phyloP scores from a whole-genome alignment of 2,329 filamentous ascomycete genomes.

The Cylindrodendrum hubeiense region DNA sequence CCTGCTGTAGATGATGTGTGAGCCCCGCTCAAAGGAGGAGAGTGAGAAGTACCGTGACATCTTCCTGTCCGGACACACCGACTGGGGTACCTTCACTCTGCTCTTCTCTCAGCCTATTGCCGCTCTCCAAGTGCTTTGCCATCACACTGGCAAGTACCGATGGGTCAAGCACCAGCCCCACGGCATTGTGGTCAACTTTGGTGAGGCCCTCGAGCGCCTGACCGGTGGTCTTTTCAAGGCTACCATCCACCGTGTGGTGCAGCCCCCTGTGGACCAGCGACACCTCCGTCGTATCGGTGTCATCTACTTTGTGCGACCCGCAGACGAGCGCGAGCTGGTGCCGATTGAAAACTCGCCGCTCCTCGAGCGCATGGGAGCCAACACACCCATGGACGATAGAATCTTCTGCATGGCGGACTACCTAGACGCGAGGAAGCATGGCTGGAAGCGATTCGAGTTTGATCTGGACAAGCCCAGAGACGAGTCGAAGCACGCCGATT shows the following conservation, averaged over 20 bases:
- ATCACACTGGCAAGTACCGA: conserved; percentile 50
- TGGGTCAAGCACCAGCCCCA: conserved; percentile 52
- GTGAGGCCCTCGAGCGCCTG: conserved; percentile 47
- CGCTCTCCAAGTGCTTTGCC: conserved; percentile 52
- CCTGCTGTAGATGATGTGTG: conserved; percentile 50
- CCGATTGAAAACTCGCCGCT: conserved; percentile 51
- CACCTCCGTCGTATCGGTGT: conserved; percentile 52
- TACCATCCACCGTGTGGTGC: conserved; percentile 47
- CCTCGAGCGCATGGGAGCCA: conserved; percentile 44
- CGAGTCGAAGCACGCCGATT: conserved; percentile 22
- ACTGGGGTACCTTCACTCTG: conserved; percentile 55
- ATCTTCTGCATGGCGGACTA: conserved; percentile 46
- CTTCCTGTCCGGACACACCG: conserved; percentile 56
- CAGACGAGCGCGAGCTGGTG: conserved; percentile 51
- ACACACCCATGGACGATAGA: conserved; percentile 45
- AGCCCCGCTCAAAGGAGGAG: conserved; percentile 49
- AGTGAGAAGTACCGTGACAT: conserved; percentile 53
- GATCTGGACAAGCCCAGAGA: conserved; percentile 41
- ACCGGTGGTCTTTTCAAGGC: conserved; percentile 48
- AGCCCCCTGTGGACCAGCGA: conserved; percentile 50
- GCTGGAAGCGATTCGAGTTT: conserved; percentile 46
- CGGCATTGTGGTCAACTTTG: conserved; percentile 54
- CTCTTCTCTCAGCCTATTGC: conserved; percentile 55
- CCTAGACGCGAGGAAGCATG: conserved; percentile 46
- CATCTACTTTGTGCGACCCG: conserved; percentile 55